Evolutionary conservation across 345 rosid species (phyloP).

Genomic region (Euphorbia tirucalli): DNA sequence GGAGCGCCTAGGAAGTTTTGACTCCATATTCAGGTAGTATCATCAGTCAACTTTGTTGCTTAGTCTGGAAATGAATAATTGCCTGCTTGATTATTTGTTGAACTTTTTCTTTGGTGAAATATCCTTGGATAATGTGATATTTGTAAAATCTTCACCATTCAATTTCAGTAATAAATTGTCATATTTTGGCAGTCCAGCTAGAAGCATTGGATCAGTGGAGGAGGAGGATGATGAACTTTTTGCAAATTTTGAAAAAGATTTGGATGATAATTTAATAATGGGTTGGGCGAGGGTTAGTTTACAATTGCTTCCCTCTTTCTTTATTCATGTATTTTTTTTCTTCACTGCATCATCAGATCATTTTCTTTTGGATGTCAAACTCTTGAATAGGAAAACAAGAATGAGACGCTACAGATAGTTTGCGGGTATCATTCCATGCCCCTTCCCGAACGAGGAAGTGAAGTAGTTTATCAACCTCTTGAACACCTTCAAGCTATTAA

Average conservation of each 20-base stretch:
- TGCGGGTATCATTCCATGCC: constrained; percentile 78
- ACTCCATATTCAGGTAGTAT: constrained; percentile 71
- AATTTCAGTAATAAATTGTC: constrained; percentile 39
- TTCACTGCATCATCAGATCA: too few species aligned
- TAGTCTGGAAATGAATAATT: background rate
- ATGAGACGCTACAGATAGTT: constrained; percentile 72
- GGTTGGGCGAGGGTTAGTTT: constrained; percentile 92
- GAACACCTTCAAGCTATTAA: constrained; percentile 83
- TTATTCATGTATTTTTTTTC: constrained; percentile 8
- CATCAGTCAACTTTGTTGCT: background rate
- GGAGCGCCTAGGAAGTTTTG: constrained; percentile 71
- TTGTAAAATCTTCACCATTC: background rate
- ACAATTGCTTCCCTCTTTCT: constrained; percentile 14
- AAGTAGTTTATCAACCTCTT: constrained; percentile 72
- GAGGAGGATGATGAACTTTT: constrained; percentile 68
- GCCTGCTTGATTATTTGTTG: background rate
- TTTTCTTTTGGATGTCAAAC: constrained; percentile 20
- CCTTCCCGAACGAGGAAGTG: constrained; percentile 67
- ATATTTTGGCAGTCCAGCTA: constrained; percentile 89
- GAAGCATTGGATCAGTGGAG: constrained; percentile 69
- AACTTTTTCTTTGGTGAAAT: too few species aligned
- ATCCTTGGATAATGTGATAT: too few species aligned
- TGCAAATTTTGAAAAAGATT: constrained; percentile 48
- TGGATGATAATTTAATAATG: constrained; percentile 65
- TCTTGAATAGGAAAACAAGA: constrained; percentile 75